Base-by-base conservation (phyloP, 345 rosid genomes). In the Lumnitzera littorea region DNA sequence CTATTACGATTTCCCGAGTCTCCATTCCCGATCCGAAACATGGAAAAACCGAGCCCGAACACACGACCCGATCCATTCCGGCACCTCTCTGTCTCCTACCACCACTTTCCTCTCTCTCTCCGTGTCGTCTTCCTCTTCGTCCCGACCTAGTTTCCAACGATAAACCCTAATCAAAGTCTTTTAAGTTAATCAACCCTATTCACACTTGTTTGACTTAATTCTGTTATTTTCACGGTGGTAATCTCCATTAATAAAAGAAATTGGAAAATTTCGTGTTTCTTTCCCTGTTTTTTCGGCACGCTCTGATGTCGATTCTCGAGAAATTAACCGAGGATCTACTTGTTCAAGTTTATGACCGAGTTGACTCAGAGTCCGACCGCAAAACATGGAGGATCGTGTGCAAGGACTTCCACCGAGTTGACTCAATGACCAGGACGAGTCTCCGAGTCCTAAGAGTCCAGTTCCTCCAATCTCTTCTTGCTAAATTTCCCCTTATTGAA, bases 61-160 rank as follows among this genome's bases (percentile, higher is more conserved):
- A 56, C 57, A 53, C 50, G 57, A 56, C 67, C 67, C 63, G 61
- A 48, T 24, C 60, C 63, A 56, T 55, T 63, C 67, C 67, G 72
- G 77, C 69, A 51, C 50, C 82, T 76, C 43, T 74, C 63, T 50
- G 66, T 75, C 59, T 77, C 80, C 52, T 64, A 62, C 69, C 84
- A 76, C 68, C 84, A 81, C 52, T 82, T 74, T 64, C 79, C 79
- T 46, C 86, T 88, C 78, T 72, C 72, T 70, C 84, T 82, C 71
- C 92, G 92, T 57, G 88, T 84, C 63, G 82, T 86, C 70, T 88
- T 88, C 75, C 76, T 91, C 66, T 88, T 91, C 50, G 91, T 86
- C 50, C 96, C 94, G 2, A 85, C 96, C 77, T 88, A 64, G 50
- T 3, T 50, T 48, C 52, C 14, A 23, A 13, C 24, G 2, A 46